phyloP scores from a whole-genome alignment of 176 grass and related monocot species.

The maize (Zea mays) region Zm-B73-REFERENCE-NAM-5.0 NC_050099.1:226993501-226994000 shows the following conservation, averaged over 20 bases:
- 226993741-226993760: neutral
- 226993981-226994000: neutral
- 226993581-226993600: neutral
- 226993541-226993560: no score
- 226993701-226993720: neutral
- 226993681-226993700: neutral
- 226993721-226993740: no score
- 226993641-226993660: neutral
- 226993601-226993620: neutral
- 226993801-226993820: neutral
- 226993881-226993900: slow-evolving; percentile 95
- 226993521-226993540: no score
- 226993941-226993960: neutral
- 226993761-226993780: neutral
- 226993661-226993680: neutral
- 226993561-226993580: no score
- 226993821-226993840: slow-evolving; percentile 9
- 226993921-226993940: slow-evolving; percentile 88
- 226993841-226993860: slow-evolving; percentile 6
- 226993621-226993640: neutral
- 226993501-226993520: no score
- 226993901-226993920: slow-evolving; percentile 61
- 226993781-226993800: neutral
- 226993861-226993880: slow-evolving; percentile 70
- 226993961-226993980: slow-evolving; percentile 8